These are phyloP conservation scores for Huiozyma sinensis DNA, from an alignment of 805 yeast genomes.

Conservation along the genomic window DNA sequence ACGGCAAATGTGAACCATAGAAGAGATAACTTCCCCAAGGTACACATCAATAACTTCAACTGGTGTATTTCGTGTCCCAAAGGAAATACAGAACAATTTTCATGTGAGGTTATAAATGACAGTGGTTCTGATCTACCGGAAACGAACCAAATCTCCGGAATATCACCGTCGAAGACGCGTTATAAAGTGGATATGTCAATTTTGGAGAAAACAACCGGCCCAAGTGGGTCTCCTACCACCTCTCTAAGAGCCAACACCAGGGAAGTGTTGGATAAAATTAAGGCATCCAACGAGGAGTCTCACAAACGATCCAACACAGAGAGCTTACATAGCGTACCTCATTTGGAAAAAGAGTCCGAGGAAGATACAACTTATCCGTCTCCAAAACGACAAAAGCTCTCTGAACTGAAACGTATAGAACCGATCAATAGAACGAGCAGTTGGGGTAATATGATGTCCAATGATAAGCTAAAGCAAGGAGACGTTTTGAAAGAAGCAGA, in stretches of 20 bases:
- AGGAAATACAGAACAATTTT: conserved; percentile 11
- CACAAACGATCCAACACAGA: not conserved
- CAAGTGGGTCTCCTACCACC: not conserved
- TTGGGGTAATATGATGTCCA: conserved; percentile 24
- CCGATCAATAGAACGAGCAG: conserved; percentile 16
- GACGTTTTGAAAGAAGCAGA: conserved; percentile 3
- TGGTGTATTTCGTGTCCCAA: conserved; percentile 29
- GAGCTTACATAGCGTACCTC: not conserved
- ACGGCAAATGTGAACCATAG: not conserved
- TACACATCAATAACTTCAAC: conserved; percentile 19
- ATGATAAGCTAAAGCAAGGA: not conserved
- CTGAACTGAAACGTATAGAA: not conserved
- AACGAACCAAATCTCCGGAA: not conserved
- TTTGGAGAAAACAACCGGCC: not conserved
- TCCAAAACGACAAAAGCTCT: conserved; percentile 3
- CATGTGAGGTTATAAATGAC: conserved; percentile 9
- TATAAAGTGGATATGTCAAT: not conserved
- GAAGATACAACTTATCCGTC: not conserved
- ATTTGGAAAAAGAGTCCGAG: not conserved
- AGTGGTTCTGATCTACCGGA: not conserved
- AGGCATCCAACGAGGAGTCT: not conserved
- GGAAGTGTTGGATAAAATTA: not conserved
- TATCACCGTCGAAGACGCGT: not conserved
- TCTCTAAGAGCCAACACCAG: not conserved
- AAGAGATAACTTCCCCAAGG: not conserved